Conservation (phyloP, 2,329 filamentous ascomycete species). For the Paraphoma sp. region DNA sequence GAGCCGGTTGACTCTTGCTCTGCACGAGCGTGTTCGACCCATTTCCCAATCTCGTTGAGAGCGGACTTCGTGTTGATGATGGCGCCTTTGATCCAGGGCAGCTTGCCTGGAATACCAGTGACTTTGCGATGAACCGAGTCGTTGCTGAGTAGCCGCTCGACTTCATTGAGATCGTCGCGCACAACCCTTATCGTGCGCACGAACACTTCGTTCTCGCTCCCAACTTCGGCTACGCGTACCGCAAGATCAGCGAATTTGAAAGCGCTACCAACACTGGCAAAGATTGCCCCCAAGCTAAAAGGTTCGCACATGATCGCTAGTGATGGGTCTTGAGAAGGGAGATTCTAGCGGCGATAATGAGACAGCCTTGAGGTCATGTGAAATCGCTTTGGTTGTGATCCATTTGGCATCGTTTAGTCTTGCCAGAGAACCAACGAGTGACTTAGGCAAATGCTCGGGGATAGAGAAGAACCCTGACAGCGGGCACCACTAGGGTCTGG, state of each 20-base stretch:
- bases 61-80: conserved; percentile 26
- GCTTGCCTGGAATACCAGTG: conserved; percentile 17
- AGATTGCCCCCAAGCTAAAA: conserved; percentile 14
- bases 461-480: not conserved
- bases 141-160: conserved; percentile 21
- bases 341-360: too few relatives aligned
- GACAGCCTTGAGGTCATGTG: too few relatives aligned
- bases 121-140: conserved; percentile 19
- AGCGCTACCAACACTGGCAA: conserved; percentile 26
- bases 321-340: not conserved
- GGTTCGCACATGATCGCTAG: conserved; percentile 17
- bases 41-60: conserved; percentile 32
- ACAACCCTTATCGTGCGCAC: conserved; percentile 32
- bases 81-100: conserved; percentile 24
- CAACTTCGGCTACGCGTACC: conserved; percentile 26
- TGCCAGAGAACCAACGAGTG: not conserved
- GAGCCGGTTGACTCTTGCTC: conserved; percentile 26
- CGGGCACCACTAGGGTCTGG: not conserved
- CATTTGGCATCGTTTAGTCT: too few relatives aligned
- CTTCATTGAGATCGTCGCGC: conserved; percentile 28
- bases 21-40: conserved; percentile 25
- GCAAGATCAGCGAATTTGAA: conserved; percentile 34
- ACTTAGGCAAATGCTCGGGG: not conserved
- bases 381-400: too few relatives aligned
- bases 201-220: conserved; percentile 32